Conservation (phyloP, 345 rosid genomes). For the Dipteronia sinensis region DNA sequence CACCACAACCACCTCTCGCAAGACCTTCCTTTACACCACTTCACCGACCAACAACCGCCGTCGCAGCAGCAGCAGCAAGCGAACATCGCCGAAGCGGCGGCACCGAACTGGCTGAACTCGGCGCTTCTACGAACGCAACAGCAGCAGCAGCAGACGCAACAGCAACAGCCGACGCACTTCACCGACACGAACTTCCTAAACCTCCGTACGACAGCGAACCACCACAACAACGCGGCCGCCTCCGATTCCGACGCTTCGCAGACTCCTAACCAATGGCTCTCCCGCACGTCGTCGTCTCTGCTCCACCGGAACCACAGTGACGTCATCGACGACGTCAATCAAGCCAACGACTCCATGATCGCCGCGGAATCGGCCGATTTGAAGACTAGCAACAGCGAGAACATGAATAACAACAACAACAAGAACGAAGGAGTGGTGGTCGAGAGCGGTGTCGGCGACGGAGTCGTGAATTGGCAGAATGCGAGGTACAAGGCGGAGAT, state of each 20-base stretch:
- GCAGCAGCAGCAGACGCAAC: conserved; percentile 31
- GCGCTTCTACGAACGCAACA: conserved; percentile 76
- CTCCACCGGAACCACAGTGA: conserved; percentile 53
- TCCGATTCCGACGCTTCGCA: conserved; percentile 45
- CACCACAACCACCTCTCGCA: conserved; percentile 74
- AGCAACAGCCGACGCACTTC: conserved; percentile 37
- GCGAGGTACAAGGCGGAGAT: conserved; percentile 89
- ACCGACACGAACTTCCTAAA: conserved; percentile 72
- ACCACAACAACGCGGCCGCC: conserved; percentile 31
- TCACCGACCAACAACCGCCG: conserved; percentile 55
- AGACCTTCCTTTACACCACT: conserved; percentile 79
- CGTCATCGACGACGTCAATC: conserved; percentile 58
- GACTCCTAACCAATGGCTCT: conserved; percentile 66
- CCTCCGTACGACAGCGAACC: conserved; percentile 54
- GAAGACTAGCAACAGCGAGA: conserved; percentile 35
- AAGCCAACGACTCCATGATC: conserved; percentile 46
- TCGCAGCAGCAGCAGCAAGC: conserved; percentile 43
- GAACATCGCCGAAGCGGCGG: conserved; percentile 45
- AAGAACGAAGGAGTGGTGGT: conserved; percentile 47
- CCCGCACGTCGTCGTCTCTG: conserved; percentile 65
- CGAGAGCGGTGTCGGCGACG: conserved; percentile 46
- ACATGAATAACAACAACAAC: conserved; percentile 31
- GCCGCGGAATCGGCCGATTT: conserved; percentile 51
- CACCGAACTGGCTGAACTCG: conserved; percentile 88
- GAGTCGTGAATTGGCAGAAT: conserved; percentile 77